Conservation (phyloP, 441 rosid genomes). For the Adansonia rubrostipa region DNA sequence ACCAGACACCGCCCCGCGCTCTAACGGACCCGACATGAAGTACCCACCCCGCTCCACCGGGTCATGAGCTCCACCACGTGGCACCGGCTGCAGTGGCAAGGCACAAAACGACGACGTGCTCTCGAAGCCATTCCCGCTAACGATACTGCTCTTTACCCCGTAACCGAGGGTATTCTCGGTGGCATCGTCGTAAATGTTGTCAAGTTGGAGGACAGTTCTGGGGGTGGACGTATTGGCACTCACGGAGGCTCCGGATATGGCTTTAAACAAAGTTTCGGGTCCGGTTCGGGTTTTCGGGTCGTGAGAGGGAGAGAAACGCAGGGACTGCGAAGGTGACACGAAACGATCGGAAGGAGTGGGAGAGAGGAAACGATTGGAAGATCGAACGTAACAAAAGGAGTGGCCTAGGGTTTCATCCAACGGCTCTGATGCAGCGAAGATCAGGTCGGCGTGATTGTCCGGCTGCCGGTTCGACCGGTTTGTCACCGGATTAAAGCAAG, state of each 20-base stretch:
- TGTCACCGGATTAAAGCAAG: constrained; percentile 66
- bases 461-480: constrained; percentile 45
- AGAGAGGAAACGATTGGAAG: constrained; percentile 78
- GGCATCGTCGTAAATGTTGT: constrained; percentile 79
- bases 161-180: constrained; percentile 57
- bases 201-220: constrained; percentile 77
- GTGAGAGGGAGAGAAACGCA: constrained; percentile 79
- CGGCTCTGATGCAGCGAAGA: constrained; percentile 62
- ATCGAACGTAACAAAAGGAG: constrained; percentile 87
- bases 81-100: constrained; percentile 82
- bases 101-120: constrained; percentile 88
- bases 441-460: constrained; percentile 42
- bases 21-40: constrained; percentile 44
- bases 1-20: constrained; percentile 70
- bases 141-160: constrained; percentile 50
- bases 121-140: constrained; percentile 76
- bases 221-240: constrained; percentile 89
- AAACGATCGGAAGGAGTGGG: constrained; percentile 83
- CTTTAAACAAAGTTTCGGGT: constrained; percentile 61
- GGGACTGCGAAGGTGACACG: constrained; percentile 76
- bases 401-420: constrained; percentile 93
- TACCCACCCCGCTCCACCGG: constrained; percentile 31
- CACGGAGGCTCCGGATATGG: constrained; percentile 95
- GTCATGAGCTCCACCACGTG: constrained; percentile 61
- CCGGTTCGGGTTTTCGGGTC: constrained; percentile 46